These are phyloP conservation scores for Lathyrus sativus DNA, from an alignment of 306 rosid genomes.

Conservation along the genomic window DNA sequence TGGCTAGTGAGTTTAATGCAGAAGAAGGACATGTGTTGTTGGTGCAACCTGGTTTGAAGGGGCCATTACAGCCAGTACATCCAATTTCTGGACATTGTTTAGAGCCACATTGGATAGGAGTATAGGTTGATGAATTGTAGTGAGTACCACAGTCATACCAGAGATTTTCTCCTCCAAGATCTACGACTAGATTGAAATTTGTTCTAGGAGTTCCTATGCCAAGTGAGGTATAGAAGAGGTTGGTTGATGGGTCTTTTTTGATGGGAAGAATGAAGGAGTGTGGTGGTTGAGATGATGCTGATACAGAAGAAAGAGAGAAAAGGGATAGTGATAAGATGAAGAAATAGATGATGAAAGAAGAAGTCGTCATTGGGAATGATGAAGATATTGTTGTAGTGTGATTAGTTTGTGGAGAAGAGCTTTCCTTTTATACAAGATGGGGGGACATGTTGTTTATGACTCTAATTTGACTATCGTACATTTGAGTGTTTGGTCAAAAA, in stretches of 20 bases:
- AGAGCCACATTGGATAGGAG: slow-evolving; percentile 29
- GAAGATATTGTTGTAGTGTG: not conserved
- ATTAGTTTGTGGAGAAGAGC: not conserved
- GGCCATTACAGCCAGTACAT: slow-evolving; percentile 39
- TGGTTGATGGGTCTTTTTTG: slow-evolving; percentile 46
- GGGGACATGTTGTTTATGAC: not conserved
- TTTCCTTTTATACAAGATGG: slow-evolving; percentile 17
- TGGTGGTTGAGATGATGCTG: slow-evolving; percentile 19
- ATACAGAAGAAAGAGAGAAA: slow-evolving; percentile 14
- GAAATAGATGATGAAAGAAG: slow-evolving; percentile 3
- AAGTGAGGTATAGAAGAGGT: slow-evolving; percentile 41
- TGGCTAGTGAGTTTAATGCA: slow-evolving; percentile 14
- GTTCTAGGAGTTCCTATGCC: slow-evolving; percentile 48
- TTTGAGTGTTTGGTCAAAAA: not conserved
- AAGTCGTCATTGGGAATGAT: slow-evolving; percentile 27
- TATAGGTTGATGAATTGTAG: slow-evolving; percentile 45
- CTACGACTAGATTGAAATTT: slow-evolving; percentile 35
- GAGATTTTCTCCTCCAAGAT: slow-evolving; percentile 43
- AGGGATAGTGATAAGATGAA: slow-evolving; percentile 29
- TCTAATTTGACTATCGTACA: slow-evolving; percentile 22
- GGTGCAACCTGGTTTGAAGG: slow-evolving; percentile 48
- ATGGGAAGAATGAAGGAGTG: slow-evolving; percentile 39
- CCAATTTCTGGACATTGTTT: slow-evolving; percentile 26
- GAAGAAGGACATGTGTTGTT: slow-evolving; percentile 35
- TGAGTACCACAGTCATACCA: slow-evolving; percentile 41